Evolutionary conservation across 805 yeast species (phyloP).

Genomic region (Danielia oregonensis): DNA sequence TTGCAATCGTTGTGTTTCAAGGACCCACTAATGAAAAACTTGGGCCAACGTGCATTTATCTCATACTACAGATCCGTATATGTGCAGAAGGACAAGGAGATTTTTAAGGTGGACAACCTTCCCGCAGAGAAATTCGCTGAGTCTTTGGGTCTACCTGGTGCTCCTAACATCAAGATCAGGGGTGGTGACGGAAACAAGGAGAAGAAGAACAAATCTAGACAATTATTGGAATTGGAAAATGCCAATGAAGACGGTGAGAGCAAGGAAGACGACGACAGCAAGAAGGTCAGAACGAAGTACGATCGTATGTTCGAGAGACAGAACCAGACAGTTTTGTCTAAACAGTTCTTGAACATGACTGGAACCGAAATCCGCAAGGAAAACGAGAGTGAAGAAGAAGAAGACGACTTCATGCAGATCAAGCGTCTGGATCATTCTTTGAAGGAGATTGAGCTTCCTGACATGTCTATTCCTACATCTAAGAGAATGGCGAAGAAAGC

Average conservation of each 20-base stretch:
- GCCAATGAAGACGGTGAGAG: conserved; percentile 61
- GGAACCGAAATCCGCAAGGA: conserved; percentile 32
- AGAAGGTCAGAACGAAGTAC: conserved; percentile 73
- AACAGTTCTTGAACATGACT: conserved; percentile 78
- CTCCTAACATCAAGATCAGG: conserved; percentile 81
- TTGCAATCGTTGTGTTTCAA: conserved; percentile 87
- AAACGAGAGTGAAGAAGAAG: conserved; percentile 42
- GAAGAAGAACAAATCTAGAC: conserved; percentile 77
- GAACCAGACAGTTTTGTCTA: conserved; percentile 88
- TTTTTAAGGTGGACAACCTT: conserved; percentile 71
- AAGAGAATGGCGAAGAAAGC: conserved; percentile 85
- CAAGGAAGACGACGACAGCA: conserved; percentile 30
- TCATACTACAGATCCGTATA: conserved; percentile 84
- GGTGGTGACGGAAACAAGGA: conserved; percentile 60
- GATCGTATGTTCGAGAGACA: conserved; percentile 95
- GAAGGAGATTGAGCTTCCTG: conserved; percentile 61
- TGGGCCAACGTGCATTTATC: conserved; percentile 94
- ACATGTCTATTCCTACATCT: conserved; percentile 62
- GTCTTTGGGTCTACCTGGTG: conserved; percentile 91
- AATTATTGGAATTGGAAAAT: conserved; percentile 53
- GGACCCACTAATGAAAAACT: conserved; percentile 85
- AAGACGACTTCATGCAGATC: conserved; percentile 75
- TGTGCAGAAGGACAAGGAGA: conserved; percentile 81
- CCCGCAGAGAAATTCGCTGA: conserved; percentile 83
- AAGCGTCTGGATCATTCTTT: conserved; percentile 75